Percentiles rank a stretch among this genome's conserved stretches.
Conservation (phyloP, 1,284 basidiomycete genomes). For the Puccinia brachypodii region DNA sequence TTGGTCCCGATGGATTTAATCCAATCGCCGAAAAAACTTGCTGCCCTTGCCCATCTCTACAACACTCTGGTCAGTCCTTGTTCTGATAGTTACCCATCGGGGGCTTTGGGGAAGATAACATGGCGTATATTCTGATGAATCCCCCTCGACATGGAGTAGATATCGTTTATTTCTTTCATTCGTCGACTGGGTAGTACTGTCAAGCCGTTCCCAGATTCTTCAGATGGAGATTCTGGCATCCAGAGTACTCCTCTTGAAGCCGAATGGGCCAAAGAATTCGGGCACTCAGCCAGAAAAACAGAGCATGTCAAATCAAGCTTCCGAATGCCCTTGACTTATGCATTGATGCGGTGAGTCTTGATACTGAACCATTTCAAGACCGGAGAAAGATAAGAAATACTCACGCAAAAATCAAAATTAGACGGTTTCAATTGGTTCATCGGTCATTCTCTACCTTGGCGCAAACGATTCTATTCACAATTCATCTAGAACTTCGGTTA, state of each 20-base stretch:
- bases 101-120: not conserved
- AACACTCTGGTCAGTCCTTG: slow-evolving; percentile 73
- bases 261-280: slow-evolving; percentile 49
- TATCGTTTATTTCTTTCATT: slow-evolving; percentile 41
- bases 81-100: not conserved
- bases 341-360: slow-evolving; percentile 13
- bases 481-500: slow-evolving; percentile 84
- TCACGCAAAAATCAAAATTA: slow-evolving; percentile 55
- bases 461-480: slow-evolving; percentile 79
- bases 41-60: slow-evolving; percentile 76
- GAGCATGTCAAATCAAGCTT: slow-evolving; percentile 61
- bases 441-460: slow-evolving; percentile 86
- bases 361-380: not conserved
- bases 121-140: slow-evolving; percentile 50
- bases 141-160: slow-evolving; percentile 43
- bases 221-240: slow-evolving; percentile 21
- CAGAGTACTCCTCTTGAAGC: slow-evolving; percentile 57
- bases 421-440: slow-evolving; percentile 83
- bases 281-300: slow-evolving; percentile 24
- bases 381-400: not conserved
- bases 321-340: slow-evolving; percentile 65
- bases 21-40: slow-evolving; percentile 71
- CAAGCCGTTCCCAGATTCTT: slow-evolving; percentile 16
- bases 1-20: slow-evolving; percentile 72
- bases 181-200: slow-evolving; percentile 35